These are phyloP conservation scores for Infundibulicybe gibba DNA, from an alignment of 768 basidiomycete species.

Conservation along the genomic window DNA sequence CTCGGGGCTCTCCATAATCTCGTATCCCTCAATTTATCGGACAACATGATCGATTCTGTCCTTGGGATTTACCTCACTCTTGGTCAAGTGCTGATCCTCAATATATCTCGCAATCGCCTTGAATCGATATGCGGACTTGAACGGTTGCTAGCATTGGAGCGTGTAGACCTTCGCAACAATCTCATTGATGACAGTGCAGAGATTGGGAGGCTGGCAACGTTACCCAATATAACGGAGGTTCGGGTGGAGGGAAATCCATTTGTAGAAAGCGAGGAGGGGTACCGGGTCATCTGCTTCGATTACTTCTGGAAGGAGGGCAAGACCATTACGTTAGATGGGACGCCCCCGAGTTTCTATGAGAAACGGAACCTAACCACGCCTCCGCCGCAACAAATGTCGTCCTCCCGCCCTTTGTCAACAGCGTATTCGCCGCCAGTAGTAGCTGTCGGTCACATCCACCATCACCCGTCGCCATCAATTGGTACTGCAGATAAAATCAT, in stretches of 20 bases:
- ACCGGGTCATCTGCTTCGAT: slow-evolving; percentile 77
- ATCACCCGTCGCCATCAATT: slow-evolving; percentile 15
- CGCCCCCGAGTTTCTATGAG: slow-evolving; percentile 68
- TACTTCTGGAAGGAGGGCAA: slow-evolving; percentile 86
- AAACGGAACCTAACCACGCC: slow-evolving; percentile 49
- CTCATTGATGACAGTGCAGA: slow-evolving; percentile 80
- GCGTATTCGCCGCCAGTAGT: slow-evolving; percentile 60
- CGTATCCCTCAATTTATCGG: slow-evolving; percentile 87
- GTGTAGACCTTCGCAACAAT: slow-evolving; percentile 82
- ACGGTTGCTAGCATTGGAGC: slow-evolving; percentile 78
- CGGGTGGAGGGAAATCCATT: slow-evolving; percentile 88
- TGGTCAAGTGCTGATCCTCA: slow-evolving; percentile 72
- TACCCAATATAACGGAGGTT: slow-evolving; percentile 78
- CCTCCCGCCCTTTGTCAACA: slow-evolving; percentile 42
- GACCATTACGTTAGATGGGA: slow-evolving; percentile 72
- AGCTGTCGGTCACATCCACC: slow-evolving; percentile 43
- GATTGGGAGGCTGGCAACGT: slow-evolving; percentile 72
- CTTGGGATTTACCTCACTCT: slow-evolving; percentile 82
- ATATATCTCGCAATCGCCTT: slow-evolving; percentile 82
- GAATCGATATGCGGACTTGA: slow-evolving; percentile 96
- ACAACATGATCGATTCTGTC: slow-evolving; percentile 97
- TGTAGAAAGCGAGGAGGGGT: slow-evolving; percentile 65
- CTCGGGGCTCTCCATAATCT: slow-evolving; percentile 76
- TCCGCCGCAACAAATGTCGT: slow-evolving; percentile 49
- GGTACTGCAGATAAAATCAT: slow-evolving; percentile 18